A percentile compares a stretch with the other conserved stretches of the same genome.
Evolutionary conservation across 257 asterid species (phyloP).

Genomic region (Rauvolfia tetraphylla): DNA sequence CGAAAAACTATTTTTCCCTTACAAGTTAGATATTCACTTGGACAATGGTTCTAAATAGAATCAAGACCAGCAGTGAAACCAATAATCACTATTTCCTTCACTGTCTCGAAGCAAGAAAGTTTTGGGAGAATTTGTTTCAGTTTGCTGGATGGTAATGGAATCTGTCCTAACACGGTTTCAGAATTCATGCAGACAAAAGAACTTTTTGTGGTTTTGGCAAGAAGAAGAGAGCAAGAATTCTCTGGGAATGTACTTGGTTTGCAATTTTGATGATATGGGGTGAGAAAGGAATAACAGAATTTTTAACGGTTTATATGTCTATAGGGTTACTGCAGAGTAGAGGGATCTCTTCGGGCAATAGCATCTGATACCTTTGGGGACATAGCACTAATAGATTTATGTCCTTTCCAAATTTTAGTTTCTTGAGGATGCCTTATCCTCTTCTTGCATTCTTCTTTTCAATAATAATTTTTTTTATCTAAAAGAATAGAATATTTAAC

Average conservation of each 20-base stretch:
- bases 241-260: neutral
- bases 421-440: neutral
- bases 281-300: neutral
- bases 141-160: neutral
- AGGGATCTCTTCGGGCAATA: neutral
- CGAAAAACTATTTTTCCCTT: too few species aligned
- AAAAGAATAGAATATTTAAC: slow-evolving; percentile 14
- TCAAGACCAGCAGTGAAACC: too few species aligned
- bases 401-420: too few species aligned
- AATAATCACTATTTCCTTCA: too few species aligned
- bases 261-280: neutral
- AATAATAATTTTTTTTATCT: neutral
- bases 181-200: neutral
- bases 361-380: neutral
- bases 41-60: too few species aligned
- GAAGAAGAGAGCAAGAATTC: neutral
- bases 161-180: neutral
- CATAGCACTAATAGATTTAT: too few species aligned
- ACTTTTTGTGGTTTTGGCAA: neutral
- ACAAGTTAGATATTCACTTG: too few species aligned
- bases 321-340: neutral
- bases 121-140: neutral
- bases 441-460: neutral
- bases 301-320: too few species aligned
- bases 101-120: too few species aligned